A percentile compares a stretch with the other conserved stretches of the same genome.
Evolutionary conservation across 441 rosid genomes (phyloP).

Genomic region (Populus tomentosa): DNA sequence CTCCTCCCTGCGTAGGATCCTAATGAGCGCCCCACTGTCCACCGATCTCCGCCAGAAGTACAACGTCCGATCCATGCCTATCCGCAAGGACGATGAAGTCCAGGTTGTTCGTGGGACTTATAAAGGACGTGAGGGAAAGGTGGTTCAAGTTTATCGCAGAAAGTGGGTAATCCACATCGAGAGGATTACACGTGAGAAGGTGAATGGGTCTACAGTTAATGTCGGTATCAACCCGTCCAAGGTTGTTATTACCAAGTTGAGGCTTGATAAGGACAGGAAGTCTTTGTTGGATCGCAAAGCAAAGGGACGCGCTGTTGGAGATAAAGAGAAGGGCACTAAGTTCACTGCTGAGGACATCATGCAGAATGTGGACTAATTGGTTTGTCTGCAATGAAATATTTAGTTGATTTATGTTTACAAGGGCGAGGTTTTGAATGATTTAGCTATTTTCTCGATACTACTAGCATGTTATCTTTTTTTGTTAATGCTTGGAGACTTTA

Average conservation of each 20-base stretch:
- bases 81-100: conserved; percentile 81
- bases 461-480: not conserved
- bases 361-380: conserved; percentile 62
- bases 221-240: conserved; percentile 77
- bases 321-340: conserved; percentile 82
- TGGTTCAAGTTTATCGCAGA: conserved; percentile 72
- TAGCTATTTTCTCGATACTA: not conserved
- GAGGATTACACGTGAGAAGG: conserved; percentile 81
- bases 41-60: conserved; percentile 70
- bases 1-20: conserved; percentile 59
- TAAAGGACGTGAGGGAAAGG: conserved; percentile 83
- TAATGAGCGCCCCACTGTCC: conserved; percentile 71
- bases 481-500: not conserved
- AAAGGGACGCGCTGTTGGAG: conserved; percentile 68
- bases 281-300: conserved; percentile 74
- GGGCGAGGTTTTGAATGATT: not conserved
- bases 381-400: not conserved
- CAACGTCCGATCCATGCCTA: conserved; percentile 77
- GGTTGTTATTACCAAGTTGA: conserved; percentile 73
- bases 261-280: conserved; percentile 77
- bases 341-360: conserved; percentile 73
- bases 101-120: conserved; percentile 73
- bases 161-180: conserved; percentile 93
- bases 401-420: not conserved
- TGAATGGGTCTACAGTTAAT: conserved; percentile 74